Percentiles rank a stretch among this genome's conserved stretches.
Conservation (phyloP, 208 protist species). For the Trypanosoma cruzi region DNA sequence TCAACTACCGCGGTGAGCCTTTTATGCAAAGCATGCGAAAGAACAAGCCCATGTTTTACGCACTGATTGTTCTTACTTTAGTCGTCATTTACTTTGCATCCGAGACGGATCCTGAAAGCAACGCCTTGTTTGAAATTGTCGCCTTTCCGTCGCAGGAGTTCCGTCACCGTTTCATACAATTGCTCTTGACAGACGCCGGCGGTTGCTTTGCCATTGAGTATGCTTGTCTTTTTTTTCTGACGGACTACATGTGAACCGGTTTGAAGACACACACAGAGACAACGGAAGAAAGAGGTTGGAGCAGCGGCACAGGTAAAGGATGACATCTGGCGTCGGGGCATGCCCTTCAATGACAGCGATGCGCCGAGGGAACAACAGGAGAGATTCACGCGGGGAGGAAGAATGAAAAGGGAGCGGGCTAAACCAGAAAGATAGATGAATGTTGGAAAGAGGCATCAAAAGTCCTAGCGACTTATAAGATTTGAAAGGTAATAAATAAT, state of each 20-base stretch:
- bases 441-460: too few relatives aligned
- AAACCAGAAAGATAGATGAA: too few relatives aligned
- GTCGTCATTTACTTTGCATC: slow-evolving; percentile 83
- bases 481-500: too few relatives aligned
- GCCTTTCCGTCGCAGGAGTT: slow-evolving; percentile 85
- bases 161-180: slow-evolving; percentile 64
- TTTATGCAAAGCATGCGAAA: slow-evolving; percentile 94
- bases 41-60: slow-evolving; percentile 92
- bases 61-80: slow-evolving; percentile 70
- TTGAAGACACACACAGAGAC: neutral
- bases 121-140: slow-evolving; percentile 88
- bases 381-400: too few relatives aligned
- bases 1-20: slow-evolving; percentile 97
- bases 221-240: slow-evolving; percentile 70
- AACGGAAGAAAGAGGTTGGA: neutral
- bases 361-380: too few relatives aligned
- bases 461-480: too few relatives aligned
- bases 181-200: slow-evolving; percentile 72
- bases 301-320: too few relatives aligned
- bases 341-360: too few relatives aligned
- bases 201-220: slow-evolving; percentile 85
- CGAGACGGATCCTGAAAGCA: slow-evolving; percentile 76
- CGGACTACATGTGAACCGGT: slow-evolving; percentile 35
- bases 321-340: too few relatives aligned
- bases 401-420: too few relatives aligned